Percentiles rank a stretch among this genome's conserved stretches.
phyloP scores from a whole-genome alignment of 352 stramenopile genomes.

The Globisporangium okanoganense region DNA sequence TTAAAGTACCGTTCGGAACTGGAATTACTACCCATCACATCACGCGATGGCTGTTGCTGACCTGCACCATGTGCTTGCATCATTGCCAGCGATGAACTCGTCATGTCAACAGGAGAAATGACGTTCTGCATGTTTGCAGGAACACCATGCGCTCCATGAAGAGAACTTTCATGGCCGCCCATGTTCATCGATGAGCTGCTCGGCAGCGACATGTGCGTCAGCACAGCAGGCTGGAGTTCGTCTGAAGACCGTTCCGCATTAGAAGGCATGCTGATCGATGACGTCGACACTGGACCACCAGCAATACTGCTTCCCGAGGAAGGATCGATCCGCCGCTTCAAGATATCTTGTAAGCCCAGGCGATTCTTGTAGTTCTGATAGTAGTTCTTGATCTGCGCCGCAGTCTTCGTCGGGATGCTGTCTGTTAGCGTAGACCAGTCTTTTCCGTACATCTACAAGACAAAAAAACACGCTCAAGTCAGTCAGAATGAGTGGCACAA shows the following conservation, averaged over 20 bases:
- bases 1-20: constrained; percentile 82
- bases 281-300: constrained; percentile 1
- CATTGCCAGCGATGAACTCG: constrained; percentile 22
- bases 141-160: constrained; percentile 2
- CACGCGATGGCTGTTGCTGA: constrained; percentile 35
- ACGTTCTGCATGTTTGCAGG: constrained; percentile 11
- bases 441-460: constrained; percentile 73
- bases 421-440: constrained; percentile 86
- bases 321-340: constrained; percentile 75
- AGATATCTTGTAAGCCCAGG: constrained; percentile 83
- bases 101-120: constrained; percentile 9
- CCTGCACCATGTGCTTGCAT: constrained; percentile 22
- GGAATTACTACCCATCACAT: constrained; percentile 35
- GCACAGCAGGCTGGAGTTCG: constrained; percentile 14
- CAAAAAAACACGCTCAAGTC: background rate
- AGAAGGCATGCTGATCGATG: background rate
- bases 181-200: constrained; percentile 1
- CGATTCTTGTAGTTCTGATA: constrained; percentile 94
- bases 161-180: constrained; percentile 1
- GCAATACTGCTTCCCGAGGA: constrained; percentile 9
- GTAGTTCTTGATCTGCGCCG: constrained; percentile 91
- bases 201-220: constrained; percentile 5
- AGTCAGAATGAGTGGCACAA: background rate
- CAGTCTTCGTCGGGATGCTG: constrained; percentile 87
- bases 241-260: background rate